Conservation (phyloP, 1,284 basidiomycete genomes). For the Ceratobasidium sp. region DNA sequence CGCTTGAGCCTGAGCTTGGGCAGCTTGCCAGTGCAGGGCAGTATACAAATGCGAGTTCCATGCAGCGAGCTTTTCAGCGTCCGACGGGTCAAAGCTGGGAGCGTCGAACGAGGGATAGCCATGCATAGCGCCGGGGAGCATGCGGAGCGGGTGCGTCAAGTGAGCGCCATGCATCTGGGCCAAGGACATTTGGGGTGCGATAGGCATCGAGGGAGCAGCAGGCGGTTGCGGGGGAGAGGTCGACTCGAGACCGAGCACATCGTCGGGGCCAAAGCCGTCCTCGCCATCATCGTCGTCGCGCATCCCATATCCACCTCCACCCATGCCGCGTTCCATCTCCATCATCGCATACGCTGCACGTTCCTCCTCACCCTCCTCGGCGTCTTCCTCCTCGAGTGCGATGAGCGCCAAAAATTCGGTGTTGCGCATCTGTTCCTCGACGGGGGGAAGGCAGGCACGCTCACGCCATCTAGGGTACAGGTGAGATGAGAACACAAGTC, state of each 20-base stretch:
- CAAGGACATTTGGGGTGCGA: slow-evolving; percentile 42
- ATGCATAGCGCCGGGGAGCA: slow-evolving; percentile 41
- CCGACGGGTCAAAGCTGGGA: slow-evolving; percentile 41
- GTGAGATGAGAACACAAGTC: background rate
- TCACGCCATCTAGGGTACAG: slow-evolving; percentile 65
- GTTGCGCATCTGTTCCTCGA: slow-evolving; percentile 73
- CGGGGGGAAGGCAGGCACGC: slow-evolving; percentile 69
- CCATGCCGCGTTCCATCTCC: slow-evolving; percentile 61
- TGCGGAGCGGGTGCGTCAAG: slow-evolving; percentile 43
- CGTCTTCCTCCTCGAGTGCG: slow-evolving; percentile 72
- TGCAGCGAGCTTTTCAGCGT: slow-evolving; percentile 51
- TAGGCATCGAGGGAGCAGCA: slow-evolving; percentile 39
- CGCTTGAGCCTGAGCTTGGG: slow-evolving; percentile 2
- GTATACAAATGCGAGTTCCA: slow-evolving; percentile 54
- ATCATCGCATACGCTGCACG: slow-evolving; percentile 52
- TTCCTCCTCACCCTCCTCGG: slow-evolving; percentile 54
- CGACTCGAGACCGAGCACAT: slow-evolving; percentile 35
- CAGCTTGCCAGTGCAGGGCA: slow-evolving; percentile 42
- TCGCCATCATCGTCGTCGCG: slow-evolving; percentile 53
- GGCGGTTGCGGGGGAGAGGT: slow-evolving; percentile 34
- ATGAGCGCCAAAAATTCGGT: slow-evolving; percentile 77
- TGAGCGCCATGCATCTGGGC: slow-evolving; percentile 45
- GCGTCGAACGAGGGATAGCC: slow-evolving; percentile 29
- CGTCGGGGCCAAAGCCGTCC: slow-evolving; percentile 44
- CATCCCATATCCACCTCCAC: slow-evolving; percentile 61